Percentiles rank a stretch among this genome's conserved stretches.
Evolutionary conservation across 352 stramenopile species (phyloP).

Genomic region (Globisporangium solare): DNA sequence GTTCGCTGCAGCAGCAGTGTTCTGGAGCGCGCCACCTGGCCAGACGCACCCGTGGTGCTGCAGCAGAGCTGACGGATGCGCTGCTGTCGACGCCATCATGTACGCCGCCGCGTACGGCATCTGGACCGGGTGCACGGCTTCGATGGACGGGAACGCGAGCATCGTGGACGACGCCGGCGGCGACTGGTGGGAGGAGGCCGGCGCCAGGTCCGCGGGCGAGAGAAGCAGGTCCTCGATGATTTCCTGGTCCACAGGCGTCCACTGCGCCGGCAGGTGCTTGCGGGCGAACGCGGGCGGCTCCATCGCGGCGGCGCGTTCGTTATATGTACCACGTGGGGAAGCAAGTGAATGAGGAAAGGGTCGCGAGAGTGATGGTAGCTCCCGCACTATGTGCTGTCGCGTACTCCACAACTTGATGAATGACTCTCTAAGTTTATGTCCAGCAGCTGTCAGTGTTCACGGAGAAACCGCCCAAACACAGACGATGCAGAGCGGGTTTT

Average conservation of each 20-base stretch:
- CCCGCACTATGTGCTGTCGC: no score
- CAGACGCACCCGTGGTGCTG: background rate
- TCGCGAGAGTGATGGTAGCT: no score
- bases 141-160: background rate
- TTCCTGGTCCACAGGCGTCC: constrained; percentile 41
- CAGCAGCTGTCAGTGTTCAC: no score
- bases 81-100: no score
- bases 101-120: background rate
- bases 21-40: no score
- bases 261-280: constrained; percentile 19
- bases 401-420: no score
- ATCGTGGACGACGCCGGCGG: background rate
- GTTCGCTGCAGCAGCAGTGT: background rate
- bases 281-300: constrained; percentile 1
- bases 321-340: no score
- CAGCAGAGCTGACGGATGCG: background rate
- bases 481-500: no score
- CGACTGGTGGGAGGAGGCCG: background rate
- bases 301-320: no score
- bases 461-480: no score
- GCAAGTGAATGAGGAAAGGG: no score
- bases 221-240: constrained; percentile 51
- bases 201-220: constrained; percentile 2
- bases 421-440: no score
- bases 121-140: background rate